Base-by-base conservation (phyloP, 768 basidiomycete genomes). In the Megacollybia marginata region DNA sequence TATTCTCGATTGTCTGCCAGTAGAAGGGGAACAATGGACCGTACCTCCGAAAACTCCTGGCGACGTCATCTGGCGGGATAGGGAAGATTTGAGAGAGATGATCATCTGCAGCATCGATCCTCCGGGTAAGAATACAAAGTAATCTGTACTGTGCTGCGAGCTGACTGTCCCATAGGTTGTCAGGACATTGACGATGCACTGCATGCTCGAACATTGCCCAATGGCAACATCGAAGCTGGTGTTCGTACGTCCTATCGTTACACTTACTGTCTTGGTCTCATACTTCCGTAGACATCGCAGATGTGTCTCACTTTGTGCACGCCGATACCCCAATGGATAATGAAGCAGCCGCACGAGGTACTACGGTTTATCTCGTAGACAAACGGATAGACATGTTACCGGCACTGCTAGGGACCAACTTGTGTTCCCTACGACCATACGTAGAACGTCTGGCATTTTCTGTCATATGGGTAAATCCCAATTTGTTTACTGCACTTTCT, bases 331-430 rank as follows among this genome's bases (percentile, higher is more conserved):
- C 94, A 0, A 98, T 99, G 92, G 95, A 99, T 57, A 83, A 71
- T 42, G 95, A 99, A 64, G 95, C 95, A 18, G 90, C 93, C n/a
- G 79, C 92, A 15, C 75, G 95, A 52, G 95, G 95, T 5, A 97
- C 95, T 5, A 98, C 95, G 0, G 95, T 99, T 1, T 99, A 98
- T 63, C 80, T 99, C 2, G 95, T 98, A 5, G 95, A 99, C 72
- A 95, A 94, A 66, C 89, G 95, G 33, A 92, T 99, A 46, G 96
- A 98, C 70, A 99, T 99, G 96, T 73, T 99, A 44, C 96, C 96
- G 0, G 72, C 84, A 3, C 74, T 99, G 9, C 74, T 99, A 6
- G 96, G 96, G 1, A 98, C 95, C 1, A 99, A 98, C 59, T 68
- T 99, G 10, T 99, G 96, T 63, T 95, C 92, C 5, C 72, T 99